Base-by-base conservation (phyloP, 805 yeast genomes). In the Kodamaea leandrae region DNA sequence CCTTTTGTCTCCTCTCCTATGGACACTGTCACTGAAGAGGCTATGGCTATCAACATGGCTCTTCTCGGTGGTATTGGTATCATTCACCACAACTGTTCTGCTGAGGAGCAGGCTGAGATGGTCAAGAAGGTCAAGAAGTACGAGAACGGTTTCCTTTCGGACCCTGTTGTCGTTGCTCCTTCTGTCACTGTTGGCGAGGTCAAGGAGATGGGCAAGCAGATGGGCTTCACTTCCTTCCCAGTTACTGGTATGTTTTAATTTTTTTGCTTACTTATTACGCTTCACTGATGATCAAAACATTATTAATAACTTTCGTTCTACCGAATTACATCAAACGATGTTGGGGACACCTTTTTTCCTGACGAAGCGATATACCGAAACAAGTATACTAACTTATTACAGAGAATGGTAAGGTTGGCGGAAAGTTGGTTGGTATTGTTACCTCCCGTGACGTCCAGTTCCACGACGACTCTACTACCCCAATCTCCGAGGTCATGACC, bases 11-110 rank as follows among this genome's bases (percentile, higher is more conserved):
- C 98, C 15, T 88, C 98, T 58, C 99, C 99, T 55, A 93, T 93
- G 99, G 99, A 93, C 72, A 93, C 99, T 37, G 99, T 93, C 52
- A 93, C 99, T 44, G 99, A 93, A 76, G 72, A 89, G 48, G 86
- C 83, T 46, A 93, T 93, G 99, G 99, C 99, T 51, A 91, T 93
- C 56, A 82, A 89, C 72, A 90, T 93, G 97, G 97, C 99, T 53
- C 79, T 93, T 53, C 78, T 90, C 57, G 99, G 99, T 66, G 99
- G 99, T 71, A 88, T 93, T 66, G 99, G 99, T 80, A 86, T 93
- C 61, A 82, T 93, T 57, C 99, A 93, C 70, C 97, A 93, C 76
- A 93, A 93, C 78, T 90, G 96, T 74, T 65, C 96, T 44, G 77
- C 95, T 45, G 98, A 91, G 42, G 98, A 89, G 66, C 99, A 93